Evolutionary conservation across 768 basidiomycete genomes (phyloP).

Genomic region (Russula sp.): DNA sequence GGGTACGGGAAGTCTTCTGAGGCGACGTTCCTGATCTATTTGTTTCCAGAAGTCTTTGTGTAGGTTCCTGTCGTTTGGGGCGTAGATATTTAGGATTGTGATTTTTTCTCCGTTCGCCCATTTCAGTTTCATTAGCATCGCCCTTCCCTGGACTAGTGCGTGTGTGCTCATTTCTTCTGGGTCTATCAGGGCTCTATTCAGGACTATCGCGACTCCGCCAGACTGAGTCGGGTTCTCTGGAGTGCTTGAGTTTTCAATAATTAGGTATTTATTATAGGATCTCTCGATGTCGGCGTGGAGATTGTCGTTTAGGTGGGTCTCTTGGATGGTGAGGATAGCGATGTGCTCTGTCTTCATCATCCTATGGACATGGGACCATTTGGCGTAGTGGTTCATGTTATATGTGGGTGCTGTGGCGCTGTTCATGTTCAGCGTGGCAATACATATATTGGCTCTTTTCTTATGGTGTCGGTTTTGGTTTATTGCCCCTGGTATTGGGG

Average conservation of each 20-base stretch:
- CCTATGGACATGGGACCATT: background rate
- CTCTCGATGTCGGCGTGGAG: too few relatives aligned
- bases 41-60: slow-evolving; percentile 17
- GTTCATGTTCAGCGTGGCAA: background rate
- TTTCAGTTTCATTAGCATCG: background rate
- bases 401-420: too few relatives aligned
- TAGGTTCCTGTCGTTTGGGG: slow-evolving; percentile 10
- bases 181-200: background rate
- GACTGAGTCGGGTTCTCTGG: too few relatives aligned
- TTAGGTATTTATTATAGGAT: background rate
- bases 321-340: background rate
- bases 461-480: too few relatives aligned
- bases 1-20: background rate
- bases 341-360: background rate
- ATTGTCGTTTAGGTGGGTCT: background rate
- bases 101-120: slow-evolving; percentile 14
- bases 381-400: background rate
- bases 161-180: rapidly evolving
- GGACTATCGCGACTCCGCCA: background rate
- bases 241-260: background rate
- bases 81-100: slow-evolving; percentile 21
- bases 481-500: too few relatives aligned
- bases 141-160: background rate
- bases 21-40: background rate
- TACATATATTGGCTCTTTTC: background rate